phyloP scores from a whole-genome alignment of 1,139 yeast species.

The Candida glucosophila region DNA sequence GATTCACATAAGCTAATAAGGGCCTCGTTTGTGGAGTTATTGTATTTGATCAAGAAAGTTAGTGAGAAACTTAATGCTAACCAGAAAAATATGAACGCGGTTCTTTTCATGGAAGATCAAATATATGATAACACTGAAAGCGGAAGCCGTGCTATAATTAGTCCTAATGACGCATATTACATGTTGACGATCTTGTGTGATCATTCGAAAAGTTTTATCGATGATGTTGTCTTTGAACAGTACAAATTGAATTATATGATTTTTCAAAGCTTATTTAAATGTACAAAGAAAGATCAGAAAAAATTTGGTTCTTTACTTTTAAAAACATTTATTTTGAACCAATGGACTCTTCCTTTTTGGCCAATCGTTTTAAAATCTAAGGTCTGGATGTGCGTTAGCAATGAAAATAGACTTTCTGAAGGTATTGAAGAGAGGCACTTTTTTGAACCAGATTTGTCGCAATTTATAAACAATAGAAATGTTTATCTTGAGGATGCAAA shows the following conservation, averaged over 20 bases:
- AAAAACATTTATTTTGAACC: constrained; percentile 33
- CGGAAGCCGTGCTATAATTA: constrained; percentile 42
- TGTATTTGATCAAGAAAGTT: constrained; percentile 13
- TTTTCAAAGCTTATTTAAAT: constrained; percentile 21
- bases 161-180: constrained; percentile 53
- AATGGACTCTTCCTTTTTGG: constrained; percentile 28
- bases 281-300: constrained; percentile 12
- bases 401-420: constrained; percentile 8
- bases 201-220: constrained; percentile 13
- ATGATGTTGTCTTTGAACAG: constrained; percentile 24
- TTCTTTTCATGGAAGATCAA: constrained; percentile 30
- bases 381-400: constrained; percentile 25
- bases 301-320: constrained; percentile 29
- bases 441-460: constrained; percentile 19
- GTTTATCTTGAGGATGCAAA: constrained; percentile 37
- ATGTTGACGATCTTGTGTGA: constrained; percentile 42
- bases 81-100: constrained; percentile 15
- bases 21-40: constrained; percentile 15
- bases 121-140: constrained; percentile 33
- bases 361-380: constrained; percentile 25
- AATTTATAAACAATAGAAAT: constrained; percentile 28
- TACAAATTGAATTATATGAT: constrained; percentile 17
- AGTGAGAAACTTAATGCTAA: constrained; percentile 11
- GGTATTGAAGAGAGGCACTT: constrained; percentile 27
- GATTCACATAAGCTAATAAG: constrained; percentile 23